phyloP scores from a whole-genome alignment of 2,329 filamentous ascomycete genomes.

The Hymenoscyphus fructigenus region DNA sequence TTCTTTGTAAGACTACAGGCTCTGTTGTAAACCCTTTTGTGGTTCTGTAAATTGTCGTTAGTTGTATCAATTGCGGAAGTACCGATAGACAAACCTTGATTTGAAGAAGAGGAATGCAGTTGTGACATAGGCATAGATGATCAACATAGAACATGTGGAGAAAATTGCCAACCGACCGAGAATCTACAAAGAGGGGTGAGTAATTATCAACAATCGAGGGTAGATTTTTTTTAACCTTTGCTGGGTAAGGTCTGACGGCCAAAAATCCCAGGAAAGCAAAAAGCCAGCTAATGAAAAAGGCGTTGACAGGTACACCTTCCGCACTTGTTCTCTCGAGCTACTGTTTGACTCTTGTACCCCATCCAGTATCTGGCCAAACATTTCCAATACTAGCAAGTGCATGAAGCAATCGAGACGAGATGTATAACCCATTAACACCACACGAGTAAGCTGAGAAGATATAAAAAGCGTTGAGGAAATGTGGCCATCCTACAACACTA shows the following conservation, averaged over 20 bases:
- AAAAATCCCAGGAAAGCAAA: slow-evolving; percentile 41
- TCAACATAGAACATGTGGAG: neutral
- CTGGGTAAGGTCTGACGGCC: slow-evolving; percentile 31
- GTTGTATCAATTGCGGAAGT: neutral
- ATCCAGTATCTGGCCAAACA: slow-evolving; percentile 40
- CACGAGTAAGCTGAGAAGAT: slow-evolving; percentile 45
- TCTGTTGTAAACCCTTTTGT: slow-evolving; percentile 6
- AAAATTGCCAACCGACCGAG: neutral
- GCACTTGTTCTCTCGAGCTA: slow-evolving; percentile 38
- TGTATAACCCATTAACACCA: slow-evolving; percentile 44
- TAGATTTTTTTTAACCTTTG: slow-evolving; percentile 12
- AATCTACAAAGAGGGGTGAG: neutral
- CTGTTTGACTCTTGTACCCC: slow-evolving; percentile 33
- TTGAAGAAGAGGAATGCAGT: neutral
- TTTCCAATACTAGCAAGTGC: slow-evolving; percentile 43
- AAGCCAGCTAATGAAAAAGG: slow-evolving; percentile 40
- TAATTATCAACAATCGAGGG: neutral
- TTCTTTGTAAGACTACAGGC: neutral
- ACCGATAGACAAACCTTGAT: neutral
- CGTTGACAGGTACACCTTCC: slow-evolving; percentile 41
- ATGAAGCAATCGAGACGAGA: slow-evolving; percentile 44
- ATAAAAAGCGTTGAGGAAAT: slow-evolving; percentile 46
- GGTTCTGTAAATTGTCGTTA: neutral
- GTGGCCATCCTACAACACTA: slow-evolving; percentile 39
- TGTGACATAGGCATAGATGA: neutral